Evolutionary conservation across 1,139 yeast species (phyloP).

Genomic region (Torulaspora globosa): DNA sequence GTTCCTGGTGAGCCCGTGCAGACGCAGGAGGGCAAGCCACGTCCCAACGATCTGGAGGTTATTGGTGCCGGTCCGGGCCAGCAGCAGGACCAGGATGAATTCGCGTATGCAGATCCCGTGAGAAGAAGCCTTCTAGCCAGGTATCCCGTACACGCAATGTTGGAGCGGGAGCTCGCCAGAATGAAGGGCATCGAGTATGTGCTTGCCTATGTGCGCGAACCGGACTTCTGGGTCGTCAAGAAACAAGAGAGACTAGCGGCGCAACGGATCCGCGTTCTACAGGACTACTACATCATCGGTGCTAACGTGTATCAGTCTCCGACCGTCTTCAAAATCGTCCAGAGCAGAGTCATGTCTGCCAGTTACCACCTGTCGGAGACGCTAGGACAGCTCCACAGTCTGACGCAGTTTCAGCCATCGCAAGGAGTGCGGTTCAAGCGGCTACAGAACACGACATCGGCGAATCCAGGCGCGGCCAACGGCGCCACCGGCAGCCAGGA

Average conservation of each 20-base stretch:
- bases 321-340: conserved; percentile 49
- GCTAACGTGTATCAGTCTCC: conserved; percentile 95
- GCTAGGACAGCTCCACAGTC: conserved; percentile 23
- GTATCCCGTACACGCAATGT: conserved; percentile 36
- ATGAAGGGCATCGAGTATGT: conserved; percentile 87
- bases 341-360: conserved; percentile 47
- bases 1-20: conserved; percentile 20
- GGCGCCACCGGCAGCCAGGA: conserved; percentile 11
- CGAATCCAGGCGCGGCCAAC: conserved; percentile 6
- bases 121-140: conserved; percentile 27
- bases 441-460: conserved; percentile 7
- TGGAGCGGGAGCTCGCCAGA: conserved; percentile 56
- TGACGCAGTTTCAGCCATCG: conserved; percentile 35
- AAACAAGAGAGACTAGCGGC: conserved; percentile 66
- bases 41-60: neutral
- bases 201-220: conserved; percentile 70
- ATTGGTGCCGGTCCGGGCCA: conserved; percentile 11
- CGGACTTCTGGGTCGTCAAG: conserved; percentile 87
- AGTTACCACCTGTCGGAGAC: conserved; percentile 30
- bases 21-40: conserved; percentile 13
- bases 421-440: conserved; percentile 35
- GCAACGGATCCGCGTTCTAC: conserved; percentile 49
- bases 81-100: conserved; percentile 17
- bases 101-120: conserved; percentile 23
- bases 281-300: conserved; percentile 83